Conservation (phyloP, 257 asterid species). For the Fraxinus americana region DNA sequence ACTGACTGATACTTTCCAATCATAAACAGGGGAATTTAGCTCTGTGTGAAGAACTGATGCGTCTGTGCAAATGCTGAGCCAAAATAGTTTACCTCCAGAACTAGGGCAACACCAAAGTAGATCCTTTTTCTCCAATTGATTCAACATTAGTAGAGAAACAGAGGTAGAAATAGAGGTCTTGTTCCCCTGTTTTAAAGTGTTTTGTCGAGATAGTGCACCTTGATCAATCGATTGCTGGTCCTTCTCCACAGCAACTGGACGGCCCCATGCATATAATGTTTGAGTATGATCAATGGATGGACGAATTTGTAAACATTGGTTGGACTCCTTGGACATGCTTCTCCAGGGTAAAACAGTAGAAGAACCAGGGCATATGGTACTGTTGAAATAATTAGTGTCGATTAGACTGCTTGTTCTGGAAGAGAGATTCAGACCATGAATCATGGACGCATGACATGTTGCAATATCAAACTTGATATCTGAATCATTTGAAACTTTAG, state of each 20-base stretch:
- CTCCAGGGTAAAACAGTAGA: slow-evolving; percentile 81
- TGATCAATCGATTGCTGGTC: slow-evolving; percentile 70
- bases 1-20: slow-evolving; percentile 90
- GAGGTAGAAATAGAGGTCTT: slow-evolving; percentile 28
- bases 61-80: slow-evolving; percentile 89
- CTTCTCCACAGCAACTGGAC: slow-evolving; percentile 72
- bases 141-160: slow-evolving; percentile 68
- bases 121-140: slow-evolving; percentile 90
- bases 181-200: slow-evolving; percentile 56
- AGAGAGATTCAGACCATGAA: slow-evolving; percentile 42
- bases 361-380: slow-evolving; percentile 55
- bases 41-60: slow-evolving; percentile 94
- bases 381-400: slow-evolving; percentile 44
- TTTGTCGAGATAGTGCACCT: slow-evolving; percentile 68
- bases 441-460: slow-evolving; percentile 46
- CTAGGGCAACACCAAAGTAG: slow-evolving; percentile 84
- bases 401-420: slow-evolving; percentile 36
- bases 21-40: slow-evolving; percentile 84
- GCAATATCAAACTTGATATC: slow-evolving; percentile 76
- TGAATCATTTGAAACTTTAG: slow-evolving; percentile 74
- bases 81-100: slow-evolving; percentile 66
- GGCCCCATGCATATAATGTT: slow-evolving; percentile 80
- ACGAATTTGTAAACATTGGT: slow-evolving; percentile 78
- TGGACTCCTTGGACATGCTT: slow-evolving; percentile 67
- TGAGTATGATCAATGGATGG: slow-evolving; percentile 65